Evolutionary conservation across 768 basidiomycete genomes (phyloP), one percentile per base, ranked within the genome.

Genomic region (Postia placenta): DNA sequence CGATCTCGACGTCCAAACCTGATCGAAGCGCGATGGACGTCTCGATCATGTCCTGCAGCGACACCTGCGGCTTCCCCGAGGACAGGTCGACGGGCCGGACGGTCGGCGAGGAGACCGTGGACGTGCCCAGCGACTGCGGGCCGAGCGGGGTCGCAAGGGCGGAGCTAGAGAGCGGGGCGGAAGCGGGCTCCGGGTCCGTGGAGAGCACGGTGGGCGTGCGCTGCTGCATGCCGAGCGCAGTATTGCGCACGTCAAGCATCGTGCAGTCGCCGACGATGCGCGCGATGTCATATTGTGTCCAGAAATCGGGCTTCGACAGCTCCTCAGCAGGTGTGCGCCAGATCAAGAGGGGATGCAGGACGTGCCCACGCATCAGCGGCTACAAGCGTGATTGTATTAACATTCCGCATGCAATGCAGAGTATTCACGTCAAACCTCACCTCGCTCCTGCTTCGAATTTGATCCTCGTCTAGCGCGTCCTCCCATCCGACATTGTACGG

Each of bases 401-500:
- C 9, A 15, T 15, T 43, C 26, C 22, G 15, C 39, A 37, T 17
- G 19, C 15, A 43, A 11, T 9, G 22, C 11, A 30, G 14, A n/a
- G 4, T 17, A 20, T 4, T 33, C 5, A 26, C n/a, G n/a, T 2
- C 11, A 25, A 0, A 3, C 50, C 74, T 49, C 59, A 87, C 89
- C 77, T 88, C 83, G 61, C 80, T 81, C 64, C 81, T 78, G 49
- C 79, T 78, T 43, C 85, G 75, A 48, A 94, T 79, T 53, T 83
- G 76, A 46, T 77, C 75, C 52, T 83, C 75, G 52, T 88, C 81
- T 27, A 93, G 67, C 5, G 74, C 80, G 4, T 81, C 69, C 43
- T 78, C 75, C 92, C 92, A 94, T 28, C 70, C 72, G 38, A 81
- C 72, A n/a, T 71, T 69, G 56, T 85, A 90, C 1, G 87, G 80